Percentiles rank a stretch among this genome's conserved stretches.
Conservation (phyloP, 495 filamentous ascomycete genomes). For the Antarctomyces pellizariae region DNA sequence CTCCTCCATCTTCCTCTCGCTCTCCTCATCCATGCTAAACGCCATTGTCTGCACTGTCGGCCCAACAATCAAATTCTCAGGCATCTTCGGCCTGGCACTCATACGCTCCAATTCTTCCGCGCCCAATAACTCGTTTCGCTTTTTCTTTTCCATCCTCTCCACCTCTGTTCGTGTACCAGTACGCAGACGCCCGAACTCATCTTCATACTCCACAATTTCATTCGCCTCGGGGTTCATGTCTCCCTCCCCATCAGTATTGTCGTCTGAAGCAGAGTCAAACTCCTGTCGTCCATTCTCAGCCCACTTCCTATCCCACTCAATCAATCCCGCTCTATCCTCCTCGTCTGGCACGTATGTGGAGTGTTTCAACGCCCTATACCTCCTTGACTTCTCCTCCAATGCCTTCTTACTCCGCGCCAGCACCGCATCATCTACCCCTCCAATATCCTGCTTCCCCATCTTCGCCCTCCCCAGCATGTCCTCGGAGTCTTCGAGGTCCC, state of each 20-base stretch:
- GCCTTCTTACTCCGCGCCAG: constrained; percentile 39
- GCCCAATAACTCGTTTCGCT: constrained; percentile 19
- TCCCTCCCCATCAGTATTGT: constrained; percentile 15
- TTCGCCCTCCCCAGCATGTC: constrained; percentile 1
- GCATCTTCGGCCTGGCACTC: constrained; percentile 30
- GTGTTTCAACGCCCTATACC: constrained; percentile 68
- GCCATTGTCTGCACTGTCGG: constrained; percentile 60
- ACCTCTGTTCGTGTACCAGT: constrained; percentile 40
- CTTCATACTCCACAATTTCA: constrained; percentile 59
- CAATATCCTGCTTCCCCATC: constrained; percentile 20
- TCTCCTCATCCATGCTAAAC: constrained; percentile 43
- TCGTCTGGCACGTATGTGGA: constrained; percentile 33
- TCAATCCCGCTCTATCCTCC: constrained; percentile 30
- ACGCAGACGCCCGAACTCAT: constrained; percentile 71
- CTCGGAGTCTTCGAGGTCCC: constrained; percentile 15
- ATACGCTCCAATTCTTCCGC: constrained; percentile 22
- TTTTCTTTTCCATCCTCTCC: constrained; percentile 25
- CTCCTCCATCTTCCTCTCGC: constrained; percentile 39
- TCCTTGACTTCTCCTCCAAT: constrained; percentile 66
- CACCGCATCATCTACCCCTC: constrained; percentile 7
- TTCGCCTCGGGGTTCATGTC: constrained; percentile 21
- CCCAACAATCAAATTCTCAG: constrained; percentile 56
- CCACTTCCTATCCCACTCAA: constrained; percentile 95
- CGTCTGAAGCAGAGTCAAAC: constrained; percentile 18
- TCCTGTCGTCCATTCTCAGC: constrained; percentile 29